Base-by-base conservation (phyloP, 2,329 filamentous ascomycete genomes). In the Trichoderma arundinaceum region DNA sequence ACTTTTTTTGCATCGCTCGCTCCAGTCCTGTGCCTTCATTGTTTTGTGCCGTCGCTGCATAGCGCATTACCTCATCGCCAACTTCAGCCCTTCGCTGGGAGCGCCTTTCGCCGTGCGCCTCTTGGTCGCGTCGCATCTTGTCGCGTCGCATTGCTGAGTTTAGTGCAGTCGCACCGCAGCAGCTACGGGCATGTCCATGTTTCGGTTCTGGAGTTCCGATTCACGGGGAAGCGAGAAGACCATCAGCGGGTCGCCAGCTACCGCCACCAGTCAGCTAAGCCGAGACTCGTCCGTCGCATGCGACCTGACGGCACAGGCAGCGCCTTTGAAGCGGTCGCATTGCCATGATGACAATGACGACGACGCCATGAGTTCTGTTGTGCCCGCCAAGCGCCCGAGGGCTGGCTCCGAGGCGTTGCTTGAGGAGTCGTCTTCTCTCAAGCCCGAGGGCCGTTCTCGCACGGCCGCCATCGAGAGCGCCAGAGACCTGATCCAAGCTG, bases 401-500 rank as follows among this genome's bases (percentile, higher is more conserved):
- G 70, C 75, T 48, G 46, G 49, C 33, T 46, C 33, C 19, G 41
- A 61, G 49, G 32, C 39, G 39, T 74, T 77, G 39, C 65, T 69
- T n/a, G 65, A 72, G 69, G 46, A 48, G 3, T 17, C 41, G 13
- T 68, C 66, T 9, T 44, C 22, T 17, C 22, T 39, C 13, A 39
- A 12, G 32, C 28, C 46, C 22, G 35, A 32, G 17, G 28, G 17
- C 73, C 69, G 58, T 70, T 72, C 54, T 71, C 67, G 35, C 6
- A 43, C 58, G 58, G 46, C 33, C 38, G 74, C 79, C 69, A 68
- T 85, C 71, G 80, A 88, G 43, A 81, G 80, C 66, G 84, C 90
- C 69, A 87, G 87, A 74, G 89, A 94, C 71, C 85, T 86, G 41
- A 90, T 98, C 74, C 90, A 93, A 74, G 88, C 92, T 68, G 91